Evolutionary conservation across 306 rosid species (phyloP).

Genomic region (Lathyrus sativus): DNA sequence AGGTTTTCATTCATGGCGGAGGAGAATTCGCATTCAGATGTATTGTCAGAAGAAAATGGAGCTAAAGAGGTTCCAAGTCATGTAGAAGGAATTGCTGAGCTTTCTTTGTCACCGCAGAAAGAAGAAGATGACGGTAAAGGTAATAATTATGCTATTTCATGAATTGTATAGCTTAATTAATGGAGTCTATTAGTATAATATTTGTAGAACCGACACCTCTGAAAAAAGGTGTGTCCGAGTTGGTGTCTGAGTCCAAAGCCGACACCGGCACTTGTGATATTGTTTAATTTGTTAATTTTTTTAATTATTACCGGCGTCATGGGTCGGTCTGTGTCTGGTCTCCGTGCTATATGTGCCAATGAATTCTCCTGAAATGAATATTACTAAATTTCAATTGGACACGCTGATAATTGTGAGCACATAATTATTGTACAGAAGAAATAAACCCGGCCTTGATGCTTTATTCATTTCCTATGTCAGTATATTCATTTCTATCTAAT

Average conservation of each 20-base stretch:
- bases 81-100: slow-evolving; percentile 41
- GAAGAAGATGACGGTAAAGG: slow-evolving; percentile 69
- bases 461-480: background rate
- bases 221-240: no score
- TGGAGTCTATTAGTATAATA: background rate
- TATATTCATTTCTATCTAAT: background rate
- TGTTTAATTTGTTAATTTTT: no score
- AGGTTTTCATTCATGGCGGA: slow-evolving; percentile 57
- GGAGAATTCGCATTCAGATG: slow-evolving; percentile 41
- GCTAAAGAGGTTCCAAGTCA: slow-evolving; percentile 46
- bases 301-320: no score
- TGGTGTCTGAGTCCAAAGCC: no score
- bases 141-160: slow-evolving; percentile 24
- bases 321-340: no score
- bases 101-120: slow-evolving; percentile 47
- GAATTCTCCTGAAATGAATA: slow-evolving; percentile 1
- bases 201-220: background rate
- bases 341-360: background rate
- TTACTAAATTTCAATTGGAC: slow-evolving; percentile 4
- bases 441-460: no score
- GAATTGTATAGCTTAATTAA: background rate
- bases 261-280: no score
- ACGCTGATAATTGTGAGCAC: slow-evolving; percentile 2
- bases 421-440: background rate
- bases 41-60: slow-evolving; percentile 49